Percentiles rank a stretch among this genome's conserved stretches.
Conservation (phyloP, 2,329 filamentous ascomycete genomes). For the Cladosporium sp. region DNA sequence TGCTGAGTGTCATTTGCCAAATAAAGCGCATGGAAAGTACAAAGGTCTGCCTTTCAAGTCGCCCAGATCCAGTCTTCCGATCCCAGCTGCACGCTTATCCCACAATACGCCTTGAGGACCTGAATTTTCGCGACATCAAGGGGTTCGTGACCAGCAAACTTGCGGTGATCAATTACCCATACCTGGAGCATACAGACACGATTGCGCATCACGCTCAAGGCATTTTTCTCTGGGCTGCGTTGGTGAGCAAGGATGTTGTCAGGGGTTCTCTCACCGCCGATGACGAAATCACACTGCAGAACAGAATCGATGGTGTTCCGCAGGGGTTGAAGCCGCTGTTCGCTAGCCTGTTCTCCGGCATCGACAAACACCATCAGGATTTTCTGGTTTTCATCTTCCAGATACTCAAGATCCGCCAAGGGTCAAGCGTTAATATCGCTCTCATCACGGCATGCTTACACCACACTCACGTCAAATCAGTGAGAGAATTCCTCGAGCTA, state of each 20-base stretch:
- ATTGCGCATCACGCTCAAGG: neutral
- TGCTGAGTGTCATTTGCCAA: neutral
- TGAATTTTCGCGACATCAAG: neutral
- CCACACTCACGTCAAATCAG: neutral
- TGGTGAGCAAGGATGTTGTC: neutral
- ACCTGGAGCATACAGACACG: neutral
- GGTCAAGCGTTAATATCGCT: neutral
- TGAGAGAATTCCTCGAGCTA: neutral
- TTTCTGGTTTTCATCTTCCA: neutral
- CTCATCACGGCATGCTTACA: neutral
- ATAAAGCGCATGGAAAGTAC: neutral
- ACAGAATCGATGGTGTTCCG: neutral
- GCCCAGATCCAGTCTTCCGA: neutral
- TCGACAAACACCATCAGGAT: neutral
- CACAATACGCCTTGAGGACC: neutral
- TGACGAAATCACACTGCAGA: neutral
- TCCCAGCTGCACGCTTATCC: neutral
- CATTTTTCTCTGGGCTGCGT: neutral
- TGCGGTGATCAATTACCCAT: neutral
- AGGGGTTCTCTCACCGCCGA: neutral
- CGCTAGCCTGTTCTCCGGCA: neutral
- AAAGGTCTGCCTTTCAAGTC: neutral
- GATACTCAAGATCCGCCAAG: neutral
- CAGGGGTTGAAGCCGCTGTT: neutral
- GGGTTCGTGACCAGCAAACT: neutral